These are phyloP conservation scores for Solanum rostratum DNA, from an alignment of 257 asterid species.

Conservation along the genomic window DNA sequence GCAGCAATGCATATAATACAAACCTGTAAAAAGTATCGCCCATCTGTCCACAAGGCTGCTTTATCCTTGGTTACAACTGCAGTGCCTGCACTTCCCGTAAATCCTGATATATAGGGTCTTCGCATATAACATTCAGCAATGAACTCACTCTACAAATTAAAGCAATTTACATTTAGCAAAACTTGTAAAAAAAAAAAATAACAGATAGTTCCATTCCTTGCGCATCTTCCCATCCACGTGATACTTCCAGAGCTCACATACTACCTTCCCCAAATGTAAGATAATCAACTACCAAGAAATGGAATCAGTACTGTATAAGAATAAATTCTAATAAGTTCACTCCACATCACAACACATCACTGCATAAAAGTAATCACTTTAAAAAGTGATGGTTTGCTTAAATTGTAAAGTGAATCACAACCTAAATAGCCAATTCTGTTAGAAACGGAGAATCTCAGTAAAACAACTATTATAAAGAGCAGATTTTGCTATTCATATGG, in stretches of 20 bases:
- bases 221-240: not conserved
- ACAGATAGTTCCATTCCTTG: not conserved
- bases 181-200: not conserved
- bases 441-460: not conserved
- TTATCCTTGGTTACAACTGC: slow-evolving; percentile 89
- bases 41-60: slow-evolving; percentile 99
- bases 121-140: slow-evolving; percentile 90
- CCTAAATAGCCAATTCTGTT: not conserved
- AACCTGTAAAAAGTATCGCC: slow-evolving; percentile 94
- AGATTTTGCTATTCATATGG: not conserved
- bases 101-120: slow-evolving; percentile 84
- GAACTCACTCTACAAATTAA: slow-evolving; percentile 70
- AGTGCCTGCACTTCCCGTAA: slow-evolving; percentile 98
- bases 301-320: not conserved
- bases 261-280: not conserved
- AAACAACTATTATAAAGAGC: not conserved
- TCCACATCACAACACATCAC: not conserved
- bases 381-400: not conserved
- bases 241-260: not conserved
- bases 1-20: not conserved
- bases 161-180: slow-evolving; percentile 2
- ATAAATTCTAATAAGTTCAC: not conserved
- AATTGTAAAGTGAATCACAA: not conserved
- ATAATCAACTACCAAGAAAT: not conserved
- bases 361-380: not conserved